These are phyloP conservation scores for Dactylis glomerata DNA, from an alignment of 176 grass and related monocot species.

Conservation along the genomic window DNA sequence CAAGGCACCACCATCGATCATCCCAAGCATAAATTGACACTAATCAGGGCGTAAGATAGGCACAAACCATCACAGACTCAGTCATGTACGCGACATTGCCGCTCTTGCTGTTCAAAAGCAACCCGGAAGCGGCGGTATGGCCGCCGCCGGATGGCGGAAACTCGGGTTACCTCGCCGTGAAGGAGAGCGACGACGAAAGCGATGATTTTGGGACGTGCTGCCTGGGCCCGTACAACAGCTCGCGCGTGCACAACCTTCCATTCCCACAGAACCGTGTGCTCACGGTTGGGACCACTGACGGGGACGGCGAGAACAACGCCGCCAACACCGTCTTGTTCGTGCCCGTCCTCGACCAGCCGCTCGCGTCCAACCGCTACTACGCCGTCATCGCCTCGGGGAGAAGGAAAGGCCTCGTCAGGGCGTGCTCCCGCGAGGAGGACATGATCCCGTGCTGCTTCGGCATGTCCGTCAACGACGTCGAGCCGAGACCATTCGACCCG, in stretches of 20 bases:
- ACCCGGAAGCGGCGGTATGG: conserved; percentile 11
- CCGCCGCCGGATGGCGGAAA: conserved; percentile 12
- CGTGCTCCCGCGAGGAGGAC: neutral
- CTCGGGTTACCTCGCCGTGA: conserved; percentile 45
- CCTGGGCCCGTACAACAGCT: conserved; percentile 31
- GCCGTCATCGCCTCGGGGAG: neutral
- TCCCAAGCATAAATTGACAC: neutral
- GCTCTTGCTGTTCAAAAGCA: conserved; percentile 39
- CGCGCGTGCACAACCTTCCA: conserved; percentile 34
- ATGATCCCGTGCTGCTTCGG: neutral
- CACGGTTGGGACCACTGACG: conserved; percentile 19
- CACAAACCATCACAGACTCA: neutral
- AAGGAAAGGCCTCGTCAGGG: neutral
- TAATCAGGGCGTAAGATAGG: neutral
- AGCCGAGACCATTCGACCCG: neutral
- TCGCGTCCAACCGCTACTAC: neutral
- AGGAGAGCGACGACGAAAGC: conserved; percentile 4
- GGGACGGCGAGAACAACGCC: conserved; percentile 13
- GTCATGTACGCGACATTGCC: conserved; percentile 54
- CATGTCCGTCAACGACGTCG: neutral
- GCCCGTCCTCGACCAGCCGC: conserved; percentile 45
- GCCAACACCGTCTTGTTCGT: conserved; percentile 54
- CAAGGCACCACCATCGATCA: neutral
- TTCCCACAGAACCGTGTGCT: conserved; percentile 25
- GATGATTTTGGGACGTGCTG: conserved; percentile 19